Evolutionary conservation across 2,329 filamentous ascomycete genomes (phyloP).

Genomic region (Neodidymelliopsis sp.): DNA sequence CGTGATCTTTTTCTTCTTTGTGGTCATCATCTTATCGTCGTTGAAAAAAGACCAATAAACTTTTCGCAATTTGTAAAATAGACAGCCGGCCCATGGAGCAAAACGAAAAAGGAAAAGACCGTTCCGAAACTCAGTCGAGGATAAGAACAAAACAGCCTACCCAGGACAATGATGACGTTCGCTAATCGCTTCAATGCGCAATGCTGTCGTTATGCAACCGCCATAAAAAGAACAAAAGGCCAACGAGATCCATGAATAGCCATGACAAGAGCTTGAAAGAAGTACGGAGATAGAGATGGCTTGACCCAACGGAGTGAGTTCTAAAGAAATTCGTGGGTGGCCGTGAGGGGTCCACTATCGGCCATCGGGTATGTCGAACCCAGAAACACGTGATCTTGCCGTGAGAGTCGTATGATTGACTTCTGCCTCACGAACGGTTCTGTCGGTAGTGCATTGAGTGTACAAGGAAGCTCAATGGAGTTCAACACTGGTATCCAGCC

Average conservation of each 20-base stretch:
- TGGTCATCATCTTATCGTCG: constrained; percentile 5
- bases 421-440: constrained; percentile 1
- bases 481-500: constrained; percentile 46
- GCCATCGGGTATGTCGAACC: too few species aligned
- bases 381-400: constrained; percentile 11
- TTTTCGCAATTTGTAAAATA: constrained; percentile 23
- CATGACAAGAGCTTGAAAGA: too few species aligned
- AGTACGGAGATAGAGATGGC: too few species aligned
- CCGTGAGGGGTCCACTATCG: not conserved
- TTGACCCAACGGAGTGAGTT: too few species aligned
- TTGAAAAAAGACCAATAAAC: constrained; percentile 15
- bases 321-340: not conserved
- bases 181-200: constrained; percentile 47
- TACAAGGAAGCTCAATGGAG: not conserved
- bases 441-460: not conserved
- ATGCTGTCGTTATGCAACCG: constrained; percentile 48
- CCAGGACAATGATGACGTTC: constrained; percentile 24
- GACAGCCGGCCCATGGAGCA: constrained; percentile 29
- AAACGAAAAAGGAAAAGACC: constrained; percentile 7
- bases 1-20: constrained; percentile 24
- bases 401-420: constrained; percentile 5
- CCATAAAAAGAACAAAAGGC: constrained; percentile 21
- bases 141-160: constrained; percentile 25
- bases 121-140: too few species aligned
- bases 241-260: constrained; percentile 29